Base-by-base conservation (phyloP, 2,329 filamentous ascomycete genomes). In the Talaromyces sp. region DNA sequence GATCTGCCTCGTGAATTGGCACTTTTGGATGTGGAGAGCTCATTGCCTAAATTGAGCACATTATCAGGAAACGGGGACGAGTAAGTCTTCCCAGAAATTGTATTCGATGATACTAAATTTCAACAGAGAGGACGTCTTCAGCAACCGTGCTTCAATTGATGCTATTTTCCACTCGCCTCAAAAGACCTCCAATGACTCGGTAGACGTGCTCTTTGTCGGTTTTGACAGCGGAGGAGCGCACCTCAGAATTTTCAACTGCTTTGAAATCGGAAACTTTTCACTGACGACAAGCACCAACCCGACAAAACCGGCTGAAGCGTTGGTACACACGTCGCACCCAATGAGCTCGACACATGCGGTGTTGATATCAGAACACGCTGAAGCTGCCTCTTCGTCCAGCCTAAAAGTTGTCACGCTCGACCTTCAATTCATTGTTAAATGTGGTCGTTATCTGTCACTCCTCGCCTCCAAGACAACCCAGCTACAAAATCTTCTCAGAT, bases 391-490 rank as follows among this genome's bases (percentile, higher is more conserved):
- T 6, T 73, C 69, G 7, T 65, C 78, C 29, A 64, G 73, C 17
- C 72, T 78, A 6, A 67, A 78, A 1, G 76, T 93, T n/a, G 79
- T 93, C 0, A 89, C 89, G 0, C 84, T 96, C 71, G 90, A 96
- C 66, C 79, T 96, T n/a, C 86, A 88, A 0, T 96, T 96, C 69
- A 85, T 96, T 54, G 86, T 87, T 3, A 87, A 87, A 14, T 78
- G 77, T 0, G 90, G 90, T 3, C 85, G 92, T 59, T 90, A 96
- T 69, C 79, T 98, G 2, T 90, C 93, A 29, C 81, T 96, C 4
- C 81, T 98, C 13, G 89, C 93, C 0, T 91, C 89, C 17, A 96
- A 96, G 68, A 89, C 91, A 4, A 96, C 93, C 0, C 90, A 91
- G 50, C 76, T 98, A 17, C 91, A 96, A 68, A 96, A 95, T 64